Evolutionary conservation across 129 eudicot species (phyloP).

Genomic region (Glebionis coronaria): DNA sequence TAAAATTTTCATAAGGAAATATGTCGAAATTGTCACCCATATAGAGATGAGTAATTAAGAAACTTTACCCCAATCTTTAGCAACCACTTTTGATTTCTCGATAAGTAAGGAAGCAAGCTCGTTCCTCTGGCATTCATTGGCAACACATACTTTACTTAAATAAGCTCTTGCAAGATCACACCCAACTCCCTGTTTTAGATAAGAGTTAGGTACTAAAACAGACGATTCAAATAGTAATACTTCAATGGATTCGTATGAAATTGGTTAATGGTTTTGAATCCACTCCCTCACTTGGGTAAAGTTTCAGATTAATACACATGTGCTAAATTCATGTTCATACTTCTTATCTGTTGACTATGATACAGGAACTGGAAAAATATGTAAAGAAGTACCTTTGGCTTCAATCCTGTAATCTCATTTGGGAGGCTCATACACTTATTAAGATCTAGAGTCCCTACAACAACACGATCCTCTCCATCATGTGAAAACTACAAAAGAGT

Average conservation of each 20-base stretch:
- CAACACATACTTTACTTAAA: slow-evolving; percentile 89
- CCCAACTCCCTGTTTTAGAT: slow-evolving; percentile 60
- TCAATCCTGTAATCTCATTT: slow-evolving; percentile 77
- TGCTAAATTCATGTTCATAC: slow-evolving; percentile 1
- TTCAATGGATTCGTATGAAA: background rate
- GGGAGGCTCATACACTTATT: slow-evolving; percentile 87
- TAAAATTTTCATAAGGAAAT: background rate
- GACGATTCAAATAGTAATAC: background rate
- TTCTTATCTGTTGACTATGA: background rate
- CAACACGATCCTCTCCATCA: slow-evolving; percentile 64
- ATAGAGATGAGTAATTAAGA: background rate
- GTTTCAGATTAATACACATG: background rate
- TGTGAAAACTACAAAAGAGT: slow-evolving; percentile 48
- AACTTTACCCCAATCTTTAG: slow-evolving; percentile 75
- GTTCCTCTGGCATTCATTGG: slow-evolving; percentile 72
- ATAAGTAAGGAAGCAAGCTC: slow-evolving; percentile 64
- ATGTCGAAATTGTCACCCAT: no score
- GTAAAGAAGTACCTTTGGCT: slow-evolving; percentile 61
- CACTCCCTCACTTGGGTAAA: no score
- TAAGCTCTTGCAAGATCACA: slow-evolving; percentile 87
- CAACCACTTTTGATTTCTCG: slow-evolving; percentile 59
- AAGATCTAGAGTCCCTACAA: slow-evolving; percentile 79
- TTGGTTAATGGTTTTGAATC: no score
- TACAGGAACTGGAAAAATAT: background rate
- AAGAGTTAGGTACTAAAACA: background rate